Percentiles rank a stretch among this genome's conserved stretches.
phyloP scores from a whole-genome alignment of 2,329 filamentous ascomycete species.

The Colletotrichum sp. region DNA sequence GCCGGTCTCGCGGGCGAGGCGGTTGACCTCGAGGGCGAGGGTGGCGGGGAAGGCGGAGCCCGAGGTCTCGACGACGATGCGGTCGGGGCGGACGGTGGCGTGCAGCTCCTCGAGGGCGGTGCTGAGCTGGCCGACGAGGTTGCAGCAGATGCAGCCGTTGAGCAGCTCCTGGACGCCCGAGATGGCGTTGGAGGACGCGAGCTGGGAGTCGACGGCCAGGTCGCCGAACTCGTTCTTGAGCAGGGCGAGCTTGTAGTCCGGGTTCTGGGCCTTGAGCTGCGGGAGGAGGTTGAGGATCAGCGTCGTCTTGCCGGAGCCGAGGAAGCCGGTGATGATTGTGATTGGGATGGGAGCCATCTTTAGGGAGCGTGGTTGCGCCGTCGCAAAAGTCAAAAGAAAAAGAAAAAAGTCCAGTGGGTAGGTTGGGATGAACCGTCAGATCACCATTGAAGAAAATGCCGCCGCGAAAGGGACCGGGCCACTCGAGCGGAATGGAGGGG shows the following conservation, averaged over 20 bases:
- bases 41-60: slow-evolving; percentile 90
- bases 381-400: background rate
- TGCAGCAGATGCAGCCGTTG: slow-evolving; percentile 98
- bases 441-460: slow-evolving; percentile 12
- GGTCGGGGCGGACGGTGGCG: slow-evolving; percentile 65
- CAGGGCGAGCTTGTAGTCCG: slow-evolving; percentile 84
- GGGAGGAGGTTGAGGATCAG: slow-evolving; percentile 93
- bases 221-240: slow-evolving; percentile 99
- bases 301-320: slow-evolving; percentile 96
- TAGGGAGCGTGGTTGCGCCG: background rate
- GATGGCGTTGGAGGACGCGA: slow-evolving; percentile 82
- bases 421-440: slow-evolving; percentile 7
- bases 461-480: background rate
- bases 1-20: slow-evolving; percentile 72
- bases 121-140: slow-evolving; percentile 89
- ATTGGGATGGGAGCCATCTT: slow-evolving; percentile 78
- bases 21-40: slow-evolving; percentile 87
- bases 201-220: slow-evolving; percentile 89
- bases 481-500: slow-evolving; percentile 5
- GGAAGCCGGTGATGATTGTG: slow-evolving; percentile 94
- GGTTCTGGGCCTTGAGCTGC: slow-evolving; percentile 78
- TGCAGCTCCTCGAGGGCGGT: slow-evolving; percentile 80
- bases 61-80: slow-evolving; percentile 93
- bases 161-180: slow-evolving; percentile 91
- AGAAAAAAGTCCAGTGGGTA: background rate